Base-by-base conservation (phyloP, 495 filamentous ascomycete genomes). In the Xylaria acuta region DNA sequence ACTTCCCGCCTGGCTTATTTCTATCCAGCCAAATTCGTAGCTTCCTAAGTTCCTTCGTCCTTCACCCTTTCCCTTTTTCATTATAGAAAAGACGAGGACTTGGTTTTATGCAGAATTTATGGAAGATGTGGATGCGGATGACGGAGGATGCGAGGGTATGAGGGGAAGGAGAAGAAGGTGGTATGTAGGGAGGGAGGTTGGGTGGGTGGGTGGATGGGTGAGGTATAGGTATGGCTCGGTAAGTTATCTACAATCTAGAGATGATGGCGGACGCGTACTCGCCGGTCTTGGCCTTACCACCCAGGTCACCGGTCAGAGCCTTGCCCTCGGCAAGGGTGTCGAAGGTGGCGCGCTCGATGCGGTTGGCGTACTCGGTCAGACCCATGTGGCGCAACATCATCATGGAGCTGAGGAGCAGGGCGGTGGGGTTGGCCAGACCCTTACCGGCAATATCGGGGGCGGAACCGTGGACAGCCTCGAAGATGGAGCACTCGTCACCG, bases 341-440 rank as follows among this genome's bases (percentile, higher is more conserved):
- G 82, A 99, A 98, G 76, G 93, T 97, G 64, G 97, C 96, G 80
- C 88, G 93, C 88, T 97, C 93, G 78, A 99, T 98, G 78, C 89
- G 90, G 79, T 88, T 84, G 67, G 97, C 96, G 79, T 98, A 90
- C 70, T 94, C 88, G 78, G 86, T 88, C 67, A 98, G 87, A 75
- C 92, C 92, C 97, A 99, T 98, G 85, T 98, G 97, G 82, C 97
- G 92, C 89, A 99, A 84, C 96, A 99, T 98, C 96, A 98, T 98
- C 83, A 97, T 94, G 79, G 90, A 93, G 83, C 89, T 92, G 74
- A 97, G 89, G 65, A 98, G 88, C 73, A 97, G 87, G 70, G 95
- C 95, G 75, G 95, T 97, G 63, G 95, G 95, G 88, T 98, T 98
- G 78, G 95, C 95, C 67, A 97, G 91, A 56, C 89, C 90, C 89